Evolutionary conservation across 1,284 basidiomycete genomes (phyloP).

Genomic region (Uromyces viciae-fabae): DNA sequence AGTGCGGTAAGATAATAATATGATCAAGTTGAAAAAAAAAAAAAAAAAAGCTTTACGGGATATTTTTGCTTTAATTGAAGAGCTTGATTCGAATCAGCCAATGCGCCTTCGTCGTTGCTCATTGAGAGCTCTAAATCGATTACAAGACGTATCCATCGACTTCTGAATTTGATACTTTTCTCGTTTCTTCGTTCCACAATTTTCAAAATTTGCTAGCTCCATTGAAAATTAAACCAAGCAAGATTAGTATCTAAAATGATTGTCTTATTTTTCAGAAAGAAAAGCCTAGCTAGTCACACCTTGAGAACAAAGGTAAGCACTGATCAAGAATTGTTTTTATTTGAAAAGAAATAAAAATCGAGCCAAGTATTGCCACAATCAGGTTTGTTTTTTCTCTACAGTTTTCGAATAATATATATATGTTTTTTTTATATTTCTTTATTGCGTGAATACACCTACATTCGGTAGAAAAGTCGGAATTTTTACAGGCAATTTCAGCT

Average conservation of each 20-base stretch:
- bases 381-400: neutral
- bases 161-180: neutral
- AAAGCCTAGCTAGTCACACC: too few species aligned
- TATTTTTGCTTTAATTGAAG: conserved; percentile 24
- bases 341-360: neutral
- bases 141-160: conserved; percentile 36
- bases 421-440: neutral
- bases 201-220: neutral
- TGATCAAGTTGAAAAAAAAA: neutral
- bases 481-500: conserved; percentile 35
- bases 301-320: neutral
- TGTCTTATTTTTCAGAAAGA: too few species aligned
- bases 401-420: neutral
- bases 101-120: conserved; percentile 11
- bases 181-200: conserved; percentile 1
- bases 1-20: neutral
- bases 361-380: neutral
- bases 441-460: conserved; percentile 12
- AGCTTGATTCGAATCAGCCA: conserved; percentile 25
- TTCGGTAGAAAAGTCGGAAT: conserved; percentile 12
- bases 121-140: conserved; percentile 40
- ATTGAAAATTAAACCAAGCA: neutral
- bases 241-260: neutral
- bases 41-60: neutral
- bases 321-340: neutral